Evolutionary conservation across 2,329 filamentous ascomycete species (phyloP), one percentile per base, ranked within the genome.

Genomic region (Epicoccum nigrum): DNA sequence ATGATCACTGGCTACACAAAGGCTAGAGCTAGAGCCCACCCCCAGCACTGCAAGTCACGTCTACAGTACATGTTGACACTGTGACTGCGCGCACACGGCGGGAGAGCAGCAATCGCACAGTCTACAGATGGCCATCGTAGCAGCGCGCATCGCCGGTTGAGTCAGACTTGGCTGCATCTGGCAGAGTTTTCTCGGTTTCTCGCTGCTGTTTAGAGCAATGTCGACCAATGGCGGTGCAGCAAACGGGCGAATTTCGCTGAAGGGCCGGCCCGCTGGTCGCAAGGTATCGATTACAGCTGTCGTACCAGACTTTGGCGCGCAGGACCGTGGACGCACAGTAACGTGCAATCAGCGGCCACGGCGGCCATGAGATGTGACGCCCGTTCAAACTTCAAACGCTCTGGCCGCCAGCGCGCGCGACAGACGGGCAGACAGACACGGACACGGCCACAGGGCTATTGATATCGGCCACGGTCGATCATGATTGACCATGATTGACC

Each of bases 201-300:
- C 12, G 28, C 40, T 19, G 27, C 39, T n/a, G 2, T 2, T 4
- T 4, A 25, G 35, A 20, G 19, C 9, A 45, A 54, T 47, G 57
- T 52, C 43, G 60, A 50, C 65, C 60, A 63, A 68, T 68, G 51
- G 59, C 44, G 40, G 31, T 44, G 33, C 16, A 30, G 30, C 27
- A 41, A 40, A 43, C 56, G 64, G 59, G 50, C 37, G 52, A 57
- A 62, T 57, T 50, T 64, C 43, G 62, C 54, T 60, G 45, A 54
- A 65, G 68, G 66, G 58, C 63, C 67, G 68, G 66, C 56, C 67
- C 67, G 67, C 67, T 49, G 41, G 60, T 51, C 45, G 56, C 62
- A 62, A 48, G 45, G 50, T 60, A 59, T 63, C 59, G 64, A 62
- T 62, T 59, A 47, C 58, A 62, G 58, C 58, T 59, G 65, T 66